Base-by-base conservation (phyloP, 371 early-diverging fungal genomes). In the Funneliformis caledonium region DNA sequence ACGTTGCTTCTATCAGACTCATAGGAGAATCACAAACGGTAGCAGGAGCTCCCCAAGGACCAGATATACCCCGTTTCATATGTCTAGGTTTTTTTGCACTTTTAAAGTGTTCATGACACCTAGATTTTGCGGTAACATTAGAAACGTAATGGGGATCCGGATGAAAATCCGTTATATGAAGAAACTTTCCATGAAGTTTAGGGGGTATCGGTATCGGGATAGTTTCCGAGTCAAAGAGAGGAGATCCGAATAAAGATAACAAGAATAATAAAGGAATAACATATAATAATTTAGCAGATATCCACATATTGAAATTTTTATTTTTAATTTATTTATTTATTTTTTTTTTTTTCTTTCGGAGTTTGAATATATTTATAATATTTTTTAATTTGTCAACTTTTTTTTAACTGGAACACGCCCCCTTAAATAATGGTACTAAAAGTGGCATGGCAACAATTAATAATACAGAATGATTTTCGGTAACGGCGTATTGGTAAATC, bases 141-240 rank as follows among this genome's bases (percentile, higher is more conserved):
- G 82, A 74, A 7, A 80, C 47, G 78, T 93, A 93, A 78, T 86
- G 82, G 33, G 87, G 87, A 80, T 91, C 90, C 0, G 88, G 85
- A 83, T 94, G 94, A 77, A 94, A 85, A 81, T 94, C 94, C 2
- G 93, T 94, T 22, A 94, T 93, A 79, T 94, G 94, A 52, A 94
- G 82, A 81, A 92, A 94, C 59, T 87, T 86, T 0, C 91, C 91
- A 74, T 84, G 73, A 31, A 85, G 78, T 1, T 56, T 19, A 19
- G 16, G 5, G 5, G 16, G 19, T 1, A 7, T 4, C 0, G 16
- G 1, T 56, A 56, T 5, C 5, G 56, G 56, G 19, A 19, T 19
- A 0, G 16, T 56, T 56, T 56, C 19, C 6, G 56, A 19, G 6
- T 52, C 56, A 52, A 16, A 52, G 19, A 52, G 16, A 52, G 56